Percentiles rank a stretch among this genome's conserved stretches.
Conservation (phyloP, 805 yeast species). For the Ogataea siamensis region DNA sequence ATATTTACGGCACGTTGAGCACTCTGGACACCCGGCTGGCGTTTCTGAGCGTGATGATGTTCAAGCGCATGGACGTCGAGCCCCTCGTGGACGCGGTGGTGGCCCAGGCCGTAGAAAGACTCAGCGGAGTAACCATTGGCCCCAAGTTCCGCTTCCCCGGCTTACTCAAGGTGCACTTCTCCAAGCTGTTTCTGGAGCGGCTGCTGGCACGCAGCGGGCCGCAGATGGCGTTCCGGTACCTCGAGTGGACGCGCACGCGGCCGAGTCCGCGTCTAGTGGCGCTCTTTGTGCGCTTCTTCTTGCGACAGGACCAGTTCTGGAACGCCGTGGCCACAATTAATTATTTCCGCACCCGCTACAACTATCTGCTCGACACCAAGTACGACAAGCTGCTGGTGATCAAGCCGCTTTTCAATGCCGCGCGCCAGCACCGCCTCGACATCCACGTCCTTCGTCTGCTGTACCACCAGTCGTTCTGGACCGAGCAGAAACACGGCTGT, state of each 20-base stretch:
- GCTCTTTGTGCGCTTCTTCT: slow-evolving; percentile 1
- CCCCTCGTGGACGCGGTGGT: neutral
- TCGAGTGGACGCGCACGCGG: slow-evolving; percentile 2
- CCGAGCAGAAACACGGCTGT: neutral
- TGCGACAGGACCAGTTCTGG: slow-evolving; percentile 2
- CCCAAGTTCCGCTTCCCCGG: neutral
- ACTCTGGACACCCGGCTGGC: slow-evolving; percentile 3
- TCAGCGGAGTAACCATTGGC: neutral
- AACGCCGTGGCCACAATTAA: slow-evolving; percentile 13
- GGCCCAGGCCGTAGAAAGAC: neutral
- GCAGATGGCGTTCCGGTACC: slow-evolving; percentile 4
- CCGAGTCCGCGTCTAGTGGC: slow-evolving; percentile 3
- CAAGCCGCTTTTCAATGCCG: slow-evolving; percentile 6
- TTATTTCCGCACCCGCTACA: slow-evolving; percentile 6
- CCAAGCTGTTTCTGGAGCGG: neutral
- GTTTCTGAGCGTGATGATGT: slow-evolving; percentile 12
- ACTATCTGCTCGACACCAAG: neutral
- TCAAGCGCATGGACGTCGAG: slow-evolving; percentile 1
- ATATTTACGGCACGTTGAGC: slow-evolving; percentile 6
- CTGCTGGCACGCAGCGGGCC: slow-evolving; percentile 3
- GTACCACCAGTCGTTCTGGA: slow-evolving; percentile 3
- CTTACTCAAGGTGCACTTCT: slow-evolving; percentile 2
- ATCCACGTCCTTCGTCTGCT: slow-evolving; percentile 1
- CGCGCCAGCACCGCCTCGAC: neutral
- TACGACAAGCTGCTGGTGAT: slow-evolving; percentile 5